Conservation (phyloP, 345 rosid species). For the Eucalyptus leucophloia region DNA sequence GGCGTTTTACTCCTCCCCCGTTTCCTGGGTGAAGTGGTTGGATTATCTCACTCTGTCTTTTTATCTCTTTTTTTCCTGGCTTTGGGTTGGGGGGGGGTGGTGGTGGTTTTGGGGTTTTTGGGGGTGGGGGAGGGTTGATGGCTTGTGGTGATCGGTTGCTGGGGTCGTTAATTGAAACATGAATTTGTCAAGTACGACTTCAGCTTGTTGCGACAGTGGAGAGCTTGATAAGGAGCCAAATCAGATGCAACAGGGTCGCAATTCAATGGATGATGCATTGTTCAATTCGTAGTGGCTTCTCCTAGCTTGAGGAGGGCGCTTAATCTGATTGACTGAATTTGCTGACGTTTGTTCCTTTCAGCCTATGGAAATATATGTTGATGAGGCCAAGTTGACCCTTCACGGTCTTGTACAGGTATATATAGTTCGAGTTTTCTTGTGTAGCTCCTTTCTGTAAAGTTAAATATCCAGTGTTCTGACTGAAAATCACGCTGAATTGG, state of each 20-base stretch:
- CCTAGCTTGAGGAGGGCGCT: slow-evolving; percentile 49
- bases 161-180: background rate
- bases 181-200: slow-evolving; percentile 1
- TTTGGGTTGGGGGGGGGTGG: background rate
- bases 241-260: slow-evolving; percentile 37
- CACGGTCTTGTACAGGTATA: slow-evolving; percentile 99
- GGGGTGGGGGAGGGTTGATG: background rate
- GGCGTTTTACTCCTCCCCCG: background rate
- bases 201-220: slow-evolving; percentile 6
- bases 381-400: slow-evolving; percentile 97
- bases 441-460: background rate
- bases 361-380: slow-evolving; percentile 99
- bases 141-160: background rate
- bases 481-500: background rate
- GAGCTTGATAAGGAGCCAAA: slow-evolving; percentile 20
- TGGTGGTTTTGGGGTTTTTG: too few species aligned
- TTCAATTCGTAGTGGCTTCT: slow-evolving; percentile 58
- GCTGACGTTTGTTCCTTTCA: slow-evolving; percentile 75
- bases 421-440: background rate
- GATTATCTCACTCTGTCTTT: background rate
- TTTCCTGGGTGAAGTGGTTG: background rate
- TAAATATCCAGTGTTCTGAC: background rate
- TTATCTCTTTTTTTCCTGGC: background rate
- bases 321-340: slow-evolving; percentile 48
- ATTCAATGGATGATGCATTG: slow-evolving; percentile 38